phyloP scores from a whole-genome alignment of 1,139 yeast genomes.

The Meyerozyma guilliermondii region DNA sequence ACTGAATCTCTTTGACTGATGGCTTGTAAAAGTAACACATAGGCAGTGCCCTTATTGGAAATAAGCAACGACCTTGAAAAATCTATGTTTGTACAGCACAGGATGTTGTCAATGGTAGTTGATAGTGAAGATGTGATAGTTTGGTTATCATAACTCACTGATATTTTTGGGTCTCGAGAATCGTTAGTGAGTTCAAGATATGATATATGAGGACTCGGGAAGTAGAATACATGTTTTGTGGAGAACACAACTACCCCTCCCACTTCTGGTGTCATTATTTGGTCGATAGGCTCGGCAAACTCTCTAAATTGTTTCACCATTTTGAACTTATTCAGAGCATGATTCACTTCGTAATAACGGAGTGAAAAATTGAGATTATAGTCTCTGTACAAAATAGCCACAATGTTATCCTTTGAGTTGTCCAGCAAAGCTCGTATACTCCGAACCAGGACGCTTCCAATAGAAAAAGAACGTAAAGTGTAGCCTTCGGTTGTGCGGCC shows the following conservation, averaged over 20 bases:
- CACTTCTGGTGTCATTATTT: constrained; percentile 17
- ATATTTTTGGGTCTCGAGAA: constrained; percentile 5
- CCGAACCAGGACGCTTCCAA: constrained; percentile 28
- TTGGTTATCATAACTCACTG: constrained; percentile 7
- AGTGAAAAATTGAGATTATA: constrained; percentile 28
- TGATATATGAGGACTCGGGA: constrained; percentile 17
- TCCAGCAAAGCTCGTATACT: constrained; percentile 17
- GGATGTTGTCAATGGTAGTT: constrained; percentile 6
- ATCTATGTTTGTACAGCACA: constrained; percentile 19
- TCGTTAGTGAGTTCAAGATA: constrained; percentile 10
- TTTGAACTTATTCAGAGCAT: constrained; percentile 2
- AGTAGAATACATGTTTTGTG: constrained; percentile 27
- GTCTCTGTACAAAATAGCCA: constrained; percentile 35
- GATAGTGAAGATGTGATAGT: constrained; percentile 11
- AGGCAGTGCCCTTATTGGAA: constrained; percentile 28
- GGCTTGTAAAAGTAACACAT: constrained; percentile 20
- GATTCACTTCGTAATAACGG: constrained; percentile 22
- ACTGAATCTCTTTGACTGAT: background rate
- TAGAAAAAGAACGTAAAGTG: constrained; percentile 11
- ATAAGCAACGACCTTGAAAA: constrained; percentile 22
- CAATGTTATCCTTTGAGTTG: constrained; percentile 12
- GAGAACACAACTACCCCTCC: constrained; percentile 32
- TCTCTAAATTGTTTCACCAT: constrained; percentile 26
- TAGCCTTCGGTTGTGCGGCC: constrained; percentile 6
- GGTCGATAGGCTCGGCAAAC: constrained; percentile 30